Base-by-base conservation (phyloP, 768 basidiomycete species). In the Candolleomyces efflorescens region DNA sequence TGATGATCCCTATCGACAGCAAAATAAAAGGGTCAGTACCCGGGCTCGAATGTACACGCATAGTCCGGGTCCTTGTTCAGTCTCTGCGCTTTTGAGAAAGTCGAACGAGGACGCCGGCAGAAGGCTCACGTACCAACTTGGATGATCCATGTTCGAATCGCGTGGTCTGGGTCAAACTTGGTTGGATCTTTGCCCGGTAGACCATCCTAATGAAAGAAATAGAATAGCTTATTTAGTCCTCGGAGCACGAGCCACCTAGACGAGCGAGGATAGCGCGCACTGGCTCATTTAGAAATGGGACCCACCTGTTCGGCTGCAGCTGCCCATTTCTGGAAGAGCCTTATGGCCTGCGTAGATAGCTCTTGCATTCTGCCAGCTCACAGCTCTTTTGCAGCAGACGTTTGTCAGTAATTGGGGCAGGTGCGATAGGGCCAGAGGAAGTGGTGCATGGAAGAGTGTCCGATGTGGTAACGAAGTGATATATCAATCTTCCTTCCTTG, bases 141-240 rank as follows among this genome's bases (percentile, higher is more conserved):
- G 49, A 91, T 80, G 57, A 89, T 86, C 87, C 87, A 91, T 67
- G 90, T 65, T 15, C 86, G 75, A 60, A 94, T 65, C 6, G 94
- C 92, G 67, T 94, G 91, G 1, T 69, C 57, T 1, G 77, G 62
- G 58, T 89, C 87, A 71, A 86, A 84, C 2, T 72, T 70, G 0
- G 85, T 77, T 0, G 92, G 93, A 64, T 94, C 84, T 53, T 83
- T 78, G 0, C 92, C 92, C 45, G 77, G 83, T 55, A 95, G 69
- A 26, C 90, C 91, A 18, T 89, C 89, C 87, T 92, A 24, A 9
- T 32, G n/a, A 26, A 50, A 58, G 3, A 15, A 52, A 32, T 48
- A 9, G 17, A 50, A 18, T 32, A 9, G 23, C 49, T 7, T 27
- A 32, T 50, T 22, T 6, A 48, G 13, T 22, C 6, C 43, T 22